Percentiles rank a stretch among this genome's conserved stretches.
Evolutionary conservation across 106 monocot genomes (phyloP).

Genomic region (Dendrobium nobile): DNA sequence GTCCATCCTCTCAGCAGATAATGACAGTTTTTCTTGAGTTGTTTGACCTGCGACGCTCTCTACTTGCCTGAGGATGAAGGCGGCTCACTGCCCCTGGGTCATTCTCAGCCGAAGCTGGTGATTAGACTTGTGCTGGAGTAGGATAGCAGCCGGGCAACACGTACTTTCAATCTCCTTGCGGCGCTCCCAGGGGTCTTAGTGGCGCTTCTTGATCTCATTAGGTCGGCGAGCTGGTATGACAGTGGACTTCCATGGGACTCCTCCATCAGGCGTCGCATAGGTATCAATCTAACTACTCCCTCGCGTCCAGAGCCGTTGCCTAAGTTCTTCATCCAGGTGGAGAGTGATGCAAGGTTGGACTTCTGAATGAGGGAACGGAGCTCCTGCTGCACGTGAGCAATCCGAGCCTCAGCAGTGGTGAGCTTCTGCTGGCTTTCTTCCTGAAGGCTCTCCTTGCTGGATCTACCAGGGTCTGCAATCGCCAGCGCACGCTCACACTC

Average conservation of each 20-base stretch:
- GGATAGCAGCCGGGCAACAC: constrained; percentile 74
- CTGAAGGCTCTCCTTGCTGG: constrained; percentile 61
- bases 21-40: constrained; percentile 38
- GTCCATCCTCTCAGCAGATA: constrained; percentile 46
- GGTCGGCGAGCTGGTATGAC: constrained; percentile 43
- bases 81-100: not conserved
- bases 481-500: constrained; percentile 74
- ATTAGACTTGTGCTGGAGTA: constrained; percentile 56
- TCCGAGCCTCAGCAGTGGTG: constrained; percentile 38
- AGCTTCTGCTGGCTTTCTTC: constrained; percentile 34
- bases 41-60: constrained; percentile 52
- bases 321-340: constrained; percentile 67
- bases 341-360: constrained; percentile 76
- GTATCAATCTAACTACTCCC: constrained; percentile 70
- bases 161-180: constrained; percentile 95
- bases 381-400: constrained; percentile 63
- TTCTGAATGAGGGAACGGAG: constrained; percentile 73
- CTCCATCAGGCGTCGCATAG: constrained; percentile 54
- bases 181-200: constrained; percentile 75
- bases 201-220: constrained; percentile 96
- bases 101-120: not conserved
- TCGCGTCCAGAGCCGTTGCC: constrained; percentile 30
- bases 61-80: constrained; percentile 26
- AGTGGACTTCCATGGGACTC: constrained; percentile 71
- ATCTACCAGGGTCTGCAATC: constrained; percentile 53